phyloP scores from a whole-genome alignment of 2,329 filamentous ascomycete genomes.

The Dissoconium aciculare region DNA sequence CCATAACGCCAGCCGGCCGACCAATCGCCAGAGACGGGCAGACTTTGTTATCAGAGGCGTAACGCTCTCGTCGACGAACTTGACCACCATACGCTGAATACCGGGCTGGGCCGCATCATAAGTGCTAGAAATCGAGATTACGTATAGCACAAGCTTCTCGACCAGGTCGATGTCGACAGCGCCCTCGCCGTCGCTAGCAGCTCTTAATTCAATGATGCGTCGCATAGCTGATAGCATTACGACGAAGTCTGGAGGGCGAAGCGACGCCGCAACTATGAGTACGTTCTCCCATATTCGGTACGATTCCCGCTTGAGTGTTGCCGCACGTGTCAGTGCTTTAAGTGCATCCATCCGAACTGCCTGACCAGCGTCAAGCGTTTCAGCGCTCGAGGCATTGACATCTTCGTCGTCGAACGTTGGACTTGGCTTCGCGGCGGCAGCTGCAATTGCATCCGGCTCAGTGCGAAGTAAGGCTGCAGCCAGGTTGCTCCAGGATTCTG shows the following conservation, averaged over 20 bases:
- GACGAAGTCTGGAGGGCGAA: constrained; percentile 56
- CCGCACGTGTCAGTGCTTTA: constrained; percentile 72
- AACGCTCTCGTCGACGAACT: constrained; percentile 59
- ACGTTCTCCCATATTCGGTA: constrained; percentile 96
- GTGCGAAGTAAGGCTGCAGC: constrained; percentile 56
- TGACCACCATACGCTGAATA: constrained; percentile 47
- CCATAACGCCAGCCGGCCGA: constrained; percentile 60
- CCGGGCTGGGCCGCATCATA: constrained; percentile 33
- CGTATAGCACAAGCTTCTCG: constrained; percentile 54
- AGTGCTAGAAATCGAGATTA: constrained; percentile 37
- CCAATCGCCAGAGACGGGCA: constrained; percentile 59
- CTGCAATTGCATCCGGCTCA: constrained; percentile 11
- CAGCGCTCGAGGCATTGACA: constrained; percentile 15
- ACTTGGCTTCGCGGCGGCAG: constrained; percentile 7
- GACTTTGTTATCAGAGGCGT: constrained; percentile 73
- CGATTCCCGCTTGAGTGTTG: constrained; percentile 67
- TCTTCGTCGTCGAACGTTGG: constrained; percentile 22
- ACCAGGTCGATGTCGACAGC: constrained; percentile 64
- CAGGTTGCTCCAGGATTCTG: constrained; percentile 88
- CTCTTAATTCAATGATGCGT: constrained; percentile 60
- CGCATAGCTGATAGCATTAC: constrained; percentile 65
- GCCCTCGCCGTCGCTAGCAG: constrained; percentile 51
- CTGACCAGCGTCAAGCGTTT: constrained; percentile 28
- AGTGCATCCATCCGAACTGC: constrained; percentile 60
- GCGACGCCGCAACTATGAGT: constrained; percentile 66